Percentiles rank a stretch among this genome's conserved stretches.
These are phyloP conservation scores for Fusarium sarcochroum DNA, from an alignment of 2,329 filamentous ascomycete genomes.

Conservation along the genomic window DNA sequence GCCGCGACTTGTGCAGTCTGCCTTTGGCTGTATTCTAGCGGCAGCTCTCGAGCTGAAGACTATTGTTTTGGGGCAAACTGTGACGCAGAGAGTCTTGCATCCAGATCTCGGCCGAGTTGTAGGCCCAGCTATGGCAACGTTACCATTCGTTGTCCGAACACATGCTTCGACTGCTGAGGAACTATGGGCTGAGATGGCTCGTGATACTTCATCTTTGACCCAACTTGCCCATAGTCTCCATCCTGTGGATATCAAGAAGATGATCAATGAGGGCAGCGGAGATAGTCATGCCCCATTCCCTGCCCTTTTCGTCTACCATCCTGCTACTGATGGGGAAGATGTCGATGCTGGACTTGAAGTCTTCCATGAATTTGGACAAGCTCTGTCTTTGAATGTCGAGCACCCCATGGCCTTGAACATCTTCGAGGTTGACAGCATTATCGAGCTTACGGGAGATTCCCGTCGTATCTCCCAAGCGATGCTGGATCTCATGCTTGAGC, in stretches of 20 bases:
- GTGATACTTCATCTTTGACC: neutral
- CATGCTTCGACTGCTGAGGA: neutral
- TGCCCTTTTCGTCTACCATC: constrained; percentile 28
- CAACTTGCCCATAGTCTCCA: constrained; percentile 11
- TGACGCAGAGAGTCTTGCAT: constrained; percentile 20
- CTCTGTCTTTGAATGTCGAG: constrained; percentile 30
- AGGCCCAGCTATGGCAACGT: constrained; percentile 24
- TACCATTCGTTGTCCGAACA: constrained; percentile 20
- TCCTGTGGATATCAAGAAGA: constrained; percentile 29
- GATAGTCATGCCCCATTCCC: constrained; percentile 18
- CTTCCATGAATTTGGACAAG: constrained; percentile 23
- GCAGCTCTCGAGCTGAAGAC: constrained; percentile 17
- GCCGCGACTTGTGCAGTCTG: constrained; percentile 8
- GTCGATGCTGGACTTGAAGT: neutral
- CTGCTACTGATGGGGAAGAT: neutral
- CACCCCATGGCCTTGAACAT: constrained; percentile 26
- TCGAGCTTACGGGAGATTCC: constrained; percentile 31
- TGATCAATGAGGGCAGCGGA: constrained; percentile 9
- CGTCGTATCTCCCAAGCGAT: constrained; percentile 25
- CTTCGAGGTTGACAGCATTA: neutral
- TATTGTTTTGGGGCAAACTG: constrained; percentile 14
- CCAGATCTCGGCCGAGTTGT: constrained; percentile 5
- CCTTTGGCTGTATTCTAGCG: constrained; percentile 24
- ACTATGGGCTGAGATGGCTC: constrained; percentile 16
- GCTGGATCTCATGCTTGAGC: constrained; percentile 14